These are phyloP conservation scores for Dendrothele bispora DNA, from an alignment of 768 basidiomycete species.

Conservation along the genomic window DNA sequence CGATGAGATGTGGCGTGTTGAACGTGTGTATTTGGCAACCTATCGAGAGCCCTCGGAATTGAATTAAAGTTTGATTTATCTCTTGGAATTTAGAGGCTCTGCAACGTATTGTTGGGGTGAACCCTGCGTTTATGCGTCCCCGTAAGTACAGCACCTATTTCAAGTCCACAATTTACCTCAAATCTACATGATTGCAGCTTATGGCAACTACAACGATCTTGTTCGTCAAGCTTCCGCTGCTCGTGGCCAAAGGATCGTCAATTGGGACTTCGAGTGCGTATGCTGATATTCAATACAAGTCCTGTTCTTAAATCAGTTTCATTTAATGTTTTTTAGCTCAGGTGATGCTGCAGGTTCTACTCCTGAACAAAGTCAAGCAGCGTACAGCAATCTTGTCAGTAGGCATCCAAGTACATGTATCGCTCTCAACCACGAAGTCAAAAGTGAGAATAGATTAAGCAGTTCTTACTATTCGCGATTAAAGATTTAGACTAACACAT, in stretches of 20 bases:
- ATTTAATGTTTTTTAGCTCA: slow-evolving; percentile 26
- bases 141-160: slow-evolving; percentile 24
- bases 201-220: slow-evolving; percentile 46
- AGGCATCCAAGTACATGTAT: slow-evolving; percentile 34
- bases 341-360: slow-evolving; percentile 35
- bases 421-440: slow-evolving; percentile 40
- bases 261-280: slow-evolving; percentile 43
- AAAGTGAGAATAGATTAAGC: no score
- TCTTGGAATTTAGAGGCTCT: slow-evolving; percentile 32
- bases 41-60: no score
- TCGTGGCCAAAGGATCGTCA: slow-evolving; percentile 30
- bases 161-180: neutral
- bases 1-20: slow-evolving; percentile 44
- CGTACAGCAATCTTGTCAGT: slow-evolving; percentile 26
- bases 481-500: neutral
- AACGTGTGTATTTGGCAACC: no score
- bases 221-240: slow-evolving; percentile 34
- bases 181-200: slow-evolving; percentile 27
- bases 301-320: neutral
- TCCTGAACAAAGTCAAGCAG: slow-evolving; percentile 24
- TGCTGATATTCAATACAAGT: neutral
- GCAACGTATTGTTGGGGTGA: slow-evolving; percentile 39
- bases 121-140: slow-evolving; percentile 49
- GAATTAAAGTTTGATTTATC: neutral
- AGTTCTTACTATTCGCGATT: neutral